Evolutionary conservation across 1,284 basidiomycete genomes (phyloP), one percentile per base, ranked within the genome.

Genomic region (Apiotrichum gamsii): DNA sequence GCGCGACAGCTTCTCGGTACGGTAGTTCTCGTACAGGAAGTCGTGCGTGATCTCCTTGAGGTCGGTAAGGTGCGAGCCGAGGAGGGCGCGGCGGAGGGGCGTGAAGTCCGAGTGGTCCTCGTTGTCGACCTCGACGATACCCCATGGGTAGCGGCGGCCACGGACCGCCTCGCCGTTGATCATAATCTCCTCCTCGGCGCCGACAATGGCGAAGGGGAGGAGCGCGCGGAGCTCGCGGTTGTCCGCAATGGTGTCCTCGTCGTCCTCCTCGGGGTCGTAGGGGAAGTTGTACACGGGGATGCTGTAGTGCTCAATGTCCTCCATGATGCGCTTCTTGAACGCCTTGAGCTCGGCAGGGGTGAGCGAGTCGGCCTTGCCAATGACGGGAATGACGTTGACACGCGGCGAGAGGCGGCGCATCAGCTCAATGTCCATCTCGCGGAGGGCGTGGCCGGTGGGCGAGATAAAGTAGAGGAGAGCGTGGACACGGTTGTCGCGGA

Each of bases 201-300:
- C 95, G 60, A 99, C 85, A 61, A 99, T 87, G 16, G 95, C 90
- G 70, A 99, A 99, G 0, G 95, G 95, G 70, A 97, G 80, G 43
- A 96, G 77, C 8, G 85, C 82, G 45, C 91, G 80, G 49, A 96
- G 82, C 70, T 94, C 90, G 64, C 85, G 86, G 76, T 98, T 99
- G 75, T 98, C 95, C 63, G 88, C 84, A 56, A 99, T 93, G 4
- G 94, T 97, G 65, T 98, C 95, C 68, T 97, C 93, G 69, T 99
- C 95, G 65, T 99, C 90, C 75, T 98, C 95, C 73, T 98, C 95
- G 19, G 91, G 85, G 62, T 98, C 95, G 72, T 95, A 98, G 0
- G 95, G 95, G 81, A 98, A 98, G 77, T 98, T 98, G 80, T 98
- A 99, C 37, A 98, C 87, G 6, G 95, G 94, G 61, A 99, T 98